Percentiles rank a stretch among this genome's conserved stretches.
Conservation (phyloP, 495 filamentous ascomycete species). For the Hyaloscypha finlandica region DNA sequence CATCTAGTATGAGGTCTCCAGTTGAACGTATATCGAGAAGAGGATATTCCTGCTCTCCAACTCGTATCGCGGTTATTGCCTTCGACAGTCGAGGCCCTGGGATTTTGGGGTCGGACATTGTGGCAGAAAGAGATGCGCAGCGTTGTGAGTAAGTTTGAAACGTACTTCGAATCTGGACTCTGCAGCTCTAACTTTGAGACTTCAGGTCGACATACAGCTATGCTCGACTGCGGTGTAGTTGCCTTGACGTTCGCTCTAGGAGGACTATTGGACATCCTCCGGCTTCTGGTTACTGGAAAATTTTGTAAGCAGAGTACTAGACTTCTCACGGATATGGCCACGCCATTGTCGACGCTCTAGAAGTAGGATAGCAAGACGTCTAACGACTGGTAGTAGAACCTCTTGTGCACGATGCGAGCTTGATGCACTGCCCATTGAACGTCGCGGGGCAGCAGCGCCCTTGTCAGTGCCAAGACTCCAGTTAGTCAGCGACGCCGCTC, state of each 20-base stretch:
- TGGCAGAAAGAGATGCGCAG: not conserved
- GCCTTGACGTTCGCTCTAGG: no score
- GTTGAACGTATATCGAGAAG: constrained; percentile 47
- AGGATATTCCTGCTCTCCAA: constrained; percentile 9
- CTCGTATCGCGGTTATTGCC: not conserved
- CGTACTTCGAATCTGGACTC: not conserved
- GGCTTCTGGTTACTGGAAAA: no score
- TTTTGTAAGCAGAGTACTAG: not conserved
- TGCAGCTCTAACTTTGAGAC: not conserved
- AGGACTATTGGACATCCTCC: no score
- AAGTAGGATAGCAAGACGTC: not conserved
- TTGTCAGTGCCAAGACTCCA: no score
- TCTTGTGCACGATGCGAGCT: not conserved
- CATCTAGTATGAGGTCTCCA: constrained; percentile 58
- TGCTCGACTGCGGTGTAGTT: not conserved
- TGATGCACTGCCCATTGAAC: no score
- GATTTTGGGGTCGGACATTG: not conserved
- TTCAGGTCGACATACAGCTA: not conserved
- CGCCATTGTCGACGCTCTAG: constrained; percentile 18
- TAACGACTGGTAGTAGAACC: not conserved
- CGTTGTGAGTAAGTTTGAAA: not conserved
- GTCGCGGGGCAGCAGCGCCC: no score
- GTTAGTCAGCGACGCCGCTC: no score
- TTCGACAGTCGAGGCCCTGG: not conserved
- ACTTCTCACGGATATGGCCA: constrained; percentile 34